Evolutionary conservation across 768 basidiomycete species (phyloP), one percentile per base, ranked within the genome.

Genomic region (Inosperma sp.): DNA sequence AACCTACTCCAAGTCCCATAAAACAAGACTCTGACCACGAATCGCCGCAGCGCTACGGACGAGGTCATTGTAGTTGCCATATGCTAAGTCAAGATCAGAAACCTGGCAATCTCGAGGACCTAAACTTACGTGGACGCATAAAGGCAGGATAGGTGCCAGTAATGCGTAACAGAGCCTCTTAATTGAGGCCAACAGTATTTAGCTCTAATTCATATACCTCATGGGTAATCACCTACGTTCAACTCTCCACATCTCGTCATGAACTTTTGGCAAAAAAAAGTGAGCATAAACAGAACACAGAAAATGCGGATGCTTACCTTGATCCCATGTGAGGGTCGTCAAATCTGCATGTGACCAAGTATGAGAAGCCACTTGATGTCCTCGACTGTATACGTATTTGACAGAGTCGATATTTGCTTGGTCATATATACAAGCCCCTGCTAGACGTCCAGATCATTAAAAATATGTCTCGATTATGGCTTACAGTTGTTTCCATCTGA

Each of bases 321-420:
- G 56, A 46, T 72, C 70, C 62, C 59, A 69, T 6, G 59, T 59
- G 16, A 74, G 63, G 0, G 64, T 68, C 14, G 61, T 64, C 34
- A 77, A 56, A 55, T 73, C 64, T 13, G 46, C 51, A 51, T 77
- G 76, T 7, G 56, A 50, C 74, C 75, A 76, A 2, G 75, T 76
- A 56, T 76, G 76, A 7, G 73, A 75, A 1, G 64, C 72, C 40
- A 77, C 58, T 58, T 73, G 68, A 49, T 75, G 73, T 7, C 74
- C 75, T 9, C 68, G 60, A 51, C 62, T 60, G 47, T 63, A 71
- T 7, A 68, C 70, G 37, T 69, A 68, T 25, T 66, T 63, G 39
- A 75, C 67, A 10, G 67, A 61, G 14, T 68, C 61, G 9, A 62
- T 59, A 30, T 58, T 51, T 16, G 66, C 70, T 4, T 55, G 56